A percentile compares a stretch with the other conserved stretches of the same genome.
Evolutionary conservation across 2,329 filamentous ascomycete genomes (phyloP).

Genomic region (Talaromyces sp.): DNA sequence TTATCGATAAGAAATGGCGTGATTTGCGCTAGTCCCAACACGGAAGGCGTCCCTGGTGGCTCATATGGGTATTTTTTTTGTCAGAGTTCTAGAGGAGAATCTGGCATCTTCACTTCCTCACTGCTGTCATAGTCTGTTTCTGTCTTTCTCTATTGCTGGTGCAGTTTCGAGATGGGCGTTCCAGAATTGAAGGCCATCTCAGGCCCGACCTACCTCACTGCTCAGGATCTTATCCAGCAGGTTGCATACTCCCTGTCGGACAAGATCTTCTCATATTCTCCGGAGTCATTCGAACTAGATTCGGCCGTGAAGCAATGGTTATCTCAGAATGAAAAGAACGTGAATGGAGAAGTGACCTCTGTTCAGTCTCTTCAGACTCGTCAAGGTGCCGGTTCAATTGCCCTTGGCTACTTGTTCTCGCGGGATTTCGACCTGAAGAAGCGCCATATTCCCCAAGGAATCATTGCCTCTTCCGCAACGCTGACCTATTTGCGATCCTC

Average conservation of each 20-base stretch:
- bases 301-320: constrained; percentile 77
- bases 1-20: constrained; percentile 24
- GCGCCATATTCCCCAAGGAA: constrained; percentile 84
- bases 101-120: not conserved
- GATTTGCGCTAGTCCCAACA: constrained; percentile 18
- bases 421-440: constrained; percentile 92
- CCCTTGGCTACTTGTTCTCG: constrained; percentile 95
- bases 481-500: constrained; percentile 76
- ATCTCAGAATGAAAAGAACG: constrained; percentile 67
- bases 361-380: constrained; percentile 82
- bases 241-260: constrained; percentile 92
- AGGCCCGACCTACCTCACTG: constrained; percentile 88
- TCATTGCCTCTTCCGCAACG: constrained; percentile 81
- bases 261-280: constrained; percentile 96
- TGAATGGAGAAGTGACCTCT: constrained; percentile 73
- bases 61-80: constrained; percentile 8
- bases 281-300: constrained; percentile 89
- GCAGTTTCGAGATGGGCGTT: constrained; percentile 9
- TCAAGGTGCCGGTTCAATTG: constrained; percentile 82
- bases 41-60: constrained; percentile 15
- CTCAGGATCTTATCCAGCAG: constrained; percentile 91
- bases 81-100: not conserved
- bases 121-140: not conserved
- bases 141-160: not conserved
- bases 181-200: constrained; percentile 59